Evolutionary conservation across 345 rosid species (phyloP).

Genomic region (Boechera divaricarpa): DNA sequence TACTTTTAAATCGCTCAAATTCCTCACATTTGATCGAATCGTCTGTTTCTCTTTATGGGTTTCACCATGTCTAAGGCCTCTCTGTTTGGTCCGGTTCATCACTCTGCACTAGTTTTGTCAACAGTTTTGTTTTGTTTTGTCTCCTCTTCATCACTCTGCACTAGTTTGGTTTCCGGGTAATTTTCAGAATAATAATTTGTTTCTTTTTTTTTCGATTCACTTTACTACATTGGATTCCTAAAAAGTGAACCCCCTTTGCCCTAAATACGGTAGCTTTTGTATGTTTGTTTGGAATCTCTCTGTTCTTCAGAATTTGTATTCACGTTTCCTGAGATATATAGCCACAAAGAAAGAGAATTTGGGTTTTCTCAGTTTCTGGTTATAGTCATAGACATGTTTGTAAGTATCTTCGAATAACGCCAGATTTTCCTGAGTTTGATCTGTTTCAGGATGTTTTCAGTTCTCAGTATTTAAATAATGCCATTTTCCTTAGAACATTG

Average conservation of each 20-base stretch:
- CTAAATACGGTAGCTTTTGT: not conserved
- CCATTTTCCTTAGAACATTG: not conserved
- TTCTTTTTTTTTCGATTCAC: not conserved
- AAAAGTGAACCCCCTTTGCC: conserved; percentile 20
- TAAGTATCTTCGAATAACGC: not conserved
- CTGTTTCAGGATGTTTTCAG: conserved; percentile 13
- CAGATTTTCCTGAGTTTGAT: not conserved
- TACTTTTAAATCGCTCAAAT: not conserved
- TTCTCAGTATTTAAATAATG: not conserved
- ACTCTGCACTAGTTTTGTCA: not conserved
- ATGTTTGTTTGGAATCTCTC: conserved; percentile 10
- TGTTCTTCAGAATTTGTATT: conserved; percentile 11
- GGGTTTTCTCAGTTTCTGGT: not conserved
- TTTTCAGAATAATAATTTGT: not conserved
- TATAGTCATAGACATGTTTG: not conserved
- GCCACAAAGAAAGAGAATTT: not conserved
- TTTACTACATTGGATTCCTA: conserved; percentile 41
- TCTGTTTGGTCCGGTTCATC: not conserved
- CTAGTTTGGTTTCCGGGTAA: conserved; percentile 18
- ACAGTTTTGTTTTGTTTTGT: not conserved
- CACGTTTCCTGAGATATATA: no score
- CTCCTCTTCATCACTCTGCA: conserved; percentile 21
- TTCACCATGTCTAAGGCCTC: not conserved
- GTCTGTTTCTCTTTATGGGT: conserved; percentile 13
- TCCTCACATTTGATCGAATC: conserved; percentile 9